Percentiles rank a stretch among this genome's conserved stretches.
These are phyloP conservation scores for Diddensiella santjacobensis DNA, from an alignment of 805 yeast genomes.

Conservation along the genomic window DNA sequence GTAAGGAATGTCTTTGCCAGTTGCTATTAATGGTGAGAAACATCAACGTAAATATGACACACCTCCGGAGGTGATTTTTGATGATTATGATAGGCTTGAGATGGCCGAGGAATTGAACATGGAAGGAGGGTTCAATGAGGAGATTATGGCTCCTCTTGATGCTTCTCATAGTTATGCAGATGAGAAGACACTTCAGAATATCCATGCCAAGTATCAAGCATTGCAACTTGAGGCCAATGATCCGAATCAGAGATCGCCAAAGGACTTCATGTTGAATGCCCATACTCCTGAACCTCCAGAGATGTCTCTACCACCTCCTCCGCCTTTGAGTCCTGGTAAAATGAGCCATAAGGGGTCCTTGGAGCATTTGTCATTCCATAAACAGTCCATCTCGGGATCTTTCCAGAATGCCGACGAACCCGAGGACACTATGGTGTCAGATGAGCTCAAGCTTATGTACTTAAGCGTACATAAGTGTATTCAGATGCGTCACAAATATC, in stretches of 20 bases:
- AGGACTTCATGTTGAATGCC: not conserved
- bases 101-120: slow-evolving; percentile 8
- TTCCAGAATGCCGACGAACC: slow-evolving; percentile 16
- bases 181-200: slow-evolving; percentile 59
- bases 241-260: not conserved
- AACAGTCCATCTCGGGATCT: slow-evolving; percentile 28
- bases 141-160: not conserved
- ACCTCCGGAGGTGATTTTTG: slow-evolving; percentile 11
- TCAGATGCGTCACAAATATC: slow-evolving; percentile 72
- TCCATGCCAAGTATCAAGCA: slow-evolving; percentile 63
- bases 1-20: not conserved
- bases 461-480: slow-evolving; percentile 48
- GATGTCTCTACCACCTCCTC: slow-evolving; percentile 6
- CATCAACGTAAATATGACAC: not conserved
- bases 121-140: slow-evolving; percentile 15
- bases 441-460: slow-evolving; percentile 37
- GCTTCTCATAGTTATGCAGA: slow-evolving; percentile 53
- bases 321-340: not conserved
- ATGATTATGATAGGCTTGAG: slow-evolving; percentile 11
- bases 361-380: slow-evolving; percentile 13
- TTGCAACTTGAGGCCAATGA: slow-evolving; percentile 16
- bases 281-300: slow-evolving; percentile 7
- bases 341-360: slow-evolving; percentile 1
- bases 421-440: slow-evolving; percentile 33
- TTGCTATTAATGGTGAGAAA: not conserved